Percentiles rank a stretch among this genome's conserved stretches.
Evolutionary conservation across 1,284 basidiomycete species (phyloP).

Genomic region (Somion occarium): DNA sequence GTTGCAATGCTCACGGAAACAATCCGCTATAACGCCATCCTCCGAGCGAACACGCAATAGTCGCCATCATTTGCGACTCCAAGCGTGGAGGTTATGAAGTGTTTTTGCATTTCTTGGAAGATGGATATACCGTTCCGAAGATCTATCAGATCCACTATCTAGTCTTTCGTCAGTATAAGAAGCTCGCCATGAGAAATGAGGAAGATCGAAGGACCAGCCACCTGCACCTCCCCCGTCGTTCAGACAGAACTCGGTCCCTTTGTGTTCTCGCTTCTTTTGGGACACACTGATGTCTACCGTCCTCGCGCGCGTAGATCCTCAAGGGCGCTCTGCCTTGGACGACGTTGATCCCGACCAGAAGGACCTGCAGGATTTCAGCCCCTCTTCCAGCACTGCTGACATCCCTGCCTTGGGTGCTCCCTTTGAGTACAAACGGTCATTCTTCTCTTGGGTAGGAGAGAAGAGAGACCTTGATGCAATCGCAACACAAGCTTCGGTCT

Average conservation of each 20-base stretch:
- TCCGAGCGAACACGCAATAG: slow-evolving; percentile 21
- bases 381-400: slow-evolving; percentile 16
- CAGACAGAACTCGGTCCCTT: neutral
- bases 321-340: neutral
- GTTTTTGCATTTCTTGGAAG: slow-evolving; percentile 1
- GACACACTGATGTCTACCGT: slow-evolving; percentile 2
- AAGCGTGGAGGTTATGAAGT: neutral
- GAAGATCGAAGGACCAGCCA: neutral
- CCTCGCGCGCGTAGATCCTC: neutral
- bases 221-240: neutral
- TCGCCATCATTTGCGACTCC: slow-evolving; percentile 17
- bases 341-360: neutral
- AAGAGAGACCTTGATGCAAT: slow-evolving; percentile 26
- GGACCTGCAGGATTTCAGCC: slow-evolving; percentile 10
- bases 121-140: neutral
- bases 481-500: slow-evolving; percentile 34
- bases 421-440: slow-evolving; percentile 13
- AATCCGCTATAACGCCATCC: slow-evolving; percentile 24
- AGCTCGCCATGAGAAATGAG: neutral
- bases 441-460: slow-evolving; percentile 24
- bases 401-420: slow-evolving; percentile 23
- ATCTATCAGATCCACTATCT: neutral
- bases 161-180: slow-evolving; percentile 3
- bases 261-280: neutral
- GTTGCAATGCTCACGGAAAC: neutral